phyloP scores from a whole-genome alignment of 345 rosid species.

The Arabis hirsuta region DNA sequence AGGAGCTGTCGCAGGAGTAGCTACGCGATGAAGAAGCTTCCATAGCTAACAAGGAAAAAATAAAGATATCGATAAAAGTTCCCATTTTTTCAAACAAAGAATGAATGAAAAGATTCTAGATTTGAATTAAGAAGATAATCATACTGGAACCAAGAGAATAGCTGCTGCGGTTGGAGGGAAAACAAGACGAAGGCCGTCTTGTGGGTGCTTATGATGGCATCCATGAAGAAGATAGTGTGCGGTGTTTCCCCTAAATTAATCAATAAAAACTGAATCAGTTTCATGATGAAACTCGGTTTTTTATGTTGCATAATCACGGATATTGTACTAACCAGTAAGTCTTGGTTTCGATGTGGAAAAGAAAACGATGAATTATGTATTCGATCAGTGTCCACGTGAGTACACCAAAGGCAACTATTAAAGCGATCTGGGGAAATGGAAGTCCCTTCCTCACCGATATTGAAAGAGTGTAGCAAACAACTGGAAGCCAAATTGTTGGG shows the following conservation, averaged over 20 bases:
- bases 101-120: constrained; percentile 8
- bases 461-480: constrained; percentile 65
- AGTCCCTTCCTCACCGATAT: constrained; percentile 72
- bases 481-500: constrained; percentile 92
- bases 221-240: constrained; percentile 86
- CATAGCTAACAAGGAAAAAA: constrained; percentile 49
- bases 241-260: constrained; percentile 67
- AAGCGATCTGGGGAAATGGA: constrained; percentile 54
- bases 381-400: constrained; percentile 89
- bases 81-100: neutral
- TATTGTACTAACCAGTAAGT: constrained; percentile 72
- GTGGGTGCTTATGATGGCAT: constrained; percentile 91
- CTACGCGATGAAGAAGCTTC: constrained; percentile 51
- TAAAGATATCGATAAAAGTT: neutral
- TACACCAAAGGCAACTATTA: constrained; percentile 65
- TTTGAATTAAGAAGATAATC: constrained; percentile 29
- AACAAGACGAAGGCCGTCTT: constrained; percentile 85
- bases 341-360: constrained; percentile 88
- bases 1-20: constrained; percentile 62
- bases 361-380: constrained; percentile 89
- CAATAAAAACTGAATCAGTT: constrained; percentile 14
- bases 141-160: constrained; percentile 64
- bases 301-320: neutral
- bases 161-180: constrained; percentile 88
- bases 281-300: neutral